A percentile compares a stretch with the other conserved stretches of the same genome.
Evolutionary conservation across 1,284 basidiomycete species (phyloP).

Genomic region (Sanghuangporus sanghuang): DNA sequence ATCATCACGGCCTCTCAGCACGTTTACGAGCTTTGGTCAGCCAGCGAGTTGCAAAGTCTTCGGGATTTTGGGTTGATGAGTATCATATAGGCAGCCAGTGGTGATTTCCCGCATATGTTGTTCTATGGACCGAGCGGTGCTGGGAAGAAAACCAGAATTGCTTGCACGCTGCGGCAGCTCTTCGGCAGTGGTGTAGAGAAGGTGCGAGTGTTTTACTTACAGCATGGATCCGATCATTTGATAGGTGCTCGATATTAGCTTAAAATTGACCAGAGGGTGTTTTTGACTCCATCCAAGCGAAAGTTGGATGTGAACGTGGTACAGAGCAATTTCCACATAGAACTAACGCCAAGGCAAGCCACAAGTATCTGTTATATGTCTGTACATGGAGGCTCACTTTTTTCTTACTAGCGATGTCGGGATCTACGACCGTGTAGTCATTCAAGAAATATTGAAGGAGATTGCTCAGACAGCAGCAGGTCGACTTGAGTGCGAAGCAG

Average conservation of each 20-base stretch:
- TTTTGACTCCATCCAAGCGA: constrained; percentile 90
- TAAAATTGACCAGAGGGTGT: constrained; percentile 97
- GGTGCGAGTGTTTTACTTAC: constrained; percentile 36
- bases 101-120: constrained; percentile 96
- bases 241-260: constrained; percentile 46
- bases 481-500: constrained; percentile 93
- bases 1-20: constrained; percentile 79
- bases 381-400: neutral
- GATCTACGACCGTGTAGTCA: constrained; percentile 91
- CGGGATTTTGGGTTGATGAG: neutral
- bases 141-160: constrained; percentile 97
- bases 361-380: neutral
- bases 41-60: constrained; percentile 5
- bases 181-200: constrained; percentile 94
- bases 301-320: constrained; percentile 98
- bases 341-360: constrained; percentile 89
- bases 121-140: constrained; percentile 98
- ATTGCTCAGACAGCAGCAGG: constrained; percentile 99
- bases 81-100: constrained; percentile 62
- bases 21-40: constrained; percentile 78
- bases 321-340: constrained; percentile 91
- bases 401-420: constrained; percentile 77
- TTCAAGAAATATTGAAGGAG: constrained; percentile 97
- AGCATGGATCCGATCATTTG: neutral
- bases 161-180: constrained; percentile 81